Evolutionary conservation across 805 yeast genomes (phyloP).

Genomic region (Metschnikowia cerradonensis): DNA sequence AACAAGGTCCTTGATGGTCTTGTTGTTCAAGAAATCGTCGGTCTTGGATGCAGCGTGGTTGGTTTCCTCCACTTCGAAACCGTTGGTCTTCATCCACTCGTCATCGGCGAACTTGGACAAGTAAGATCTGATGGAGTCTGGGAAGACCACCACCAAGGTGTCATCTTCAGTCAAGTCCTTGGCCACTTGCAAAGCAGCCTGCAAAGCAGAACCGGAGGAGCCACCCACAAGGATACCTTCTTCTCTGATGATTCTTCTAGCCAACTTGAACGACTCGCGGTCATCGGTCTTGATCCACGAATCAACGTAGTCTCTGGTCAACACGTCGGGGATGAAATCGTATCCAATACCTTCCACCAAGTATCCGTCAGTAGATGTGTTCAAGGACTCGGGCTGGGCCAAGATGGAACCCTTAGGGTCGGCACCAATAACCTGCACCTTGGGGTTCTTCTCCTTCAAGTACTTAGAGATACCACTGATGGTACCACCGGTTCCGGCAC

Average conservation of each 20-base stretch:
- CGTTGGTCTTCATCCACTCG: conserved; percentile 82
- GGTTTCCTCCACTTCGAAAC: conserved; percentile 55
- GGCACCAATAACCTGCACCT: conserved; percentile 67
- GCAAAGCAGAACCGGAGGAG: conserved; percentile 80
- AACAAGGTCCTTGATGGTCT: conserved; percentile 62
- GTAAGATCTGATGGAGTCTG: conserved; percentile 84
- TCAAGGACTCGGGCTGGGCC: conserved; percentile 73
- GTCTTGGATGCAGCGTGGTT: conserved; percentile 41
- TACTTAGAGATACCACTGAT: conserved; percentile 85
- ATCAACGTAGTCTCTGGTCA: conserved; percentile 63
- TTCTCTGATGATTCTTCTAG: conserved; percentile 75
- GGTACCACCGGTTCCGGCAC: conserved; percentile 97
- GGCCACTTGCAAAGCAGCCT: conserved; percentile 70
- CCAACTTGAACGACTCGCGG: conserved; percentile 70
- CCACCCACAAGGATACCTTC: conserved; percentile 90
- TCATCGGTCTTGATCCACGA: conserved; percentile 86
- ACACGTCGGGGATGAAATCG: conserved; percentile 81
- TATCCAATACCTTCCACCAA: conserved; percentile 90
- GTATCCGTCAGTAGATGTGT: conserved; percentile 54
- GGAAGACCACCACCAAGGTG: conserved; percentile 74
- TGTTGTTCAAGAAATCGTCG: conserved; percentile 35
- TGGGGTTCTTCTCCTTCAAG: conserved; percentile 65
- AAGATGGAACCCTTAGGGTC: conserved; percentile 86
- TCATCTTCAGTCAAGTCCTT: conserved; percentile 69
- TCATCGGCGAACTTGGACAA: conserved; percentile 85